phyloP scores from a whole-genome alignment of 2,329 filamentous ascomycete species.

The Ophiostoma angusticollis region DNA sequence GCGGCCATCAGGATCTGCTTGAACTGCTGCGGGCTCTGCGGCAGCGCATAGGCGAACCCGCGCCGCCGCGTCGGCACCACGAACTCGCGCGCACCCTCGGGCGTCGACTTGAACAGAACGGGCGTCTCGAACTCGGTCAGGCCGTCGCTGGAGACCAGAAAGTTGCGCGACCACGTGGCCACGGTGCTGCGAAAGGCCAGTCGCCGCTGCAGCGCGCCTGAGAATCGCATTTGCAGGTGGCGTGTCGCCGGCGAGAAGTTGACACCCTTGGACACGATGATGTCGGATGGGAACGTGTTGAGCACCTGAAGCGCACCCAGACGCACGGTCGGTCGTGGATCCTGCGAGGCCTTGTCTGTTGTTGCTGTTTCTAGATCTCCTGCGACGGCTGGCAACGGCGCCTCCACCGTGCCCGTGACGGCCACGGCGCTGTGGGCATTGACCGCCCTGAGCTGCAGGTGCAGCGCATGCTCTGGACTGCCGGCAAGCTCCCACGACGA shows the following conservation, averaged over 20 bases:
- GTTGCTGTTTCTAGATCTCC: no score
- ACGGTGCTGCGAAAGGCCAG: conserved; percentile 52
- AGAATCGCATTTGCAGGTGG: conserved; percentile 75
- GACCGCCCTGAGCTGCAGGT: conserved; percentile 31
- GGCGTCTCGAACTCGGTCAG: conserved; percentile 83
- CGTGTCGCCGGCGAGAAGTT: conserved; percentile 62
- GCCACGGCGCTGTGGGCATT: conserved; percentile 40
- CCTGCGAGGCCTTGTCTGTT: no score
- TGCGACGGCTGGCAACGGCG: no score
- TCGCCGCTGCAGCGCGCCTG: conserved; percentile 50
- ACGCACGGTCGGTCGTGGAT: no score
- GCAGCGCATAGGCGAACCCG: conserved; percentile 75
- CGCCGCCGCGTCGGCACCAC: conserved; percentile 71
- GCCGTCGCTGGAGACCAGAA: conserved; percentile 24
- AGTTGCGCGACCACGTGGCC: conserved; percentile 15
- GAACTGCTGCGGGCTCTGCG: conserved; percentile 95
- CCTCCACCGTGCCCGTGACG: conserved; percentile 27
- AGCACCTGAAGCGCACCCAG: conserved; percentile 52
- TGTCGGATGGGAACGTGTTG: conserved; percentile 60
- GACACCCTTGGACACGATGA: conserved; percentile 63
- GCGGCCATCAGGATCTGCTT: conserved; percentile 96
- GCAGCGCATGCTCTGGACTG: conserved; percentile 22
- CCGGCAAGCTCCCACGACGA: conserved; percentile 28
- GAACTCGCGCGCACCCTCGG: conserved; percentile 90
- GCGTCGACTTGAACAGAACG: conserved; percentile 90